Conservation (phyloP, 1,139 yeast genomes). For the Candida gigantensis region DNA sequence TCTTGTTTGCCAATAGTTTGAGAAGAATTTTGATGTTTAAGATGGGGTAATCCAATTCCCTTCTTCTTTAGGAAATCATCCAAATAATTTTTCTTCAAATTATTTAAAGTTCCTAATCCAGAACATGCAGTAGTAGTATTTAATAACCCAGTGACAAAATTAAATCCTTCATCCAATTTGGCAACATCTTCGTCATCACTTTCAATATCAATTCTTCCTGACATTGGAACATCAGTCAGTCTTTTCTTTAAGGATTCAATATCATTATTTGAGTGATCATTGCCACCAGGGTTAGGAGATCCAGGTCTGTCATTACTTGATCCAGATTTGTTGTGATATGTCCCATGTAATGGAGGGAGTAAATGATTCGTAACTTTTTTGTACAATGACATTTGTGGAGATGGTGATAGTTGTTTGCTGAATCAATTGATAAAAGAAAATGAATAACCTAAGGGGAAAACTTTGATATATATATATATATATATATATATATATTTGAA, state of each 20-base stretch:
- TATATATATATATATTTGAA: too few species aligned
- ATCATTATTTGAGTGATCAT: slow-evolving; percentile 6
- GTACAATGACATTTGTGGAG: slow-evolving; percentile 5
- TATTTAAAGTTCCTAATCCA: slow-evolving; percentile 33
- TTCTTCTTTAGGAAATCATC: slow-evolving; percentile 20
- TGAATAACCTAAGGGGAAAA: neutral
- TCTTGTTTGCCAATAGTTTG: neutral
- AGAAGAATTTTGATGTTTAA: slow-evolving; percentile 1
- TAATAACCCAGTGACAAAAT: slow-evolving; percentile 44
- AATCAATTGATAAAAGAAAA: slow-evolving; percentile 1
- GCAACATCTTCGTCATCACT: slow-evolving; percentile 27
- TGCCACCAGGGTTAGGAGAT: slow-evolving; percentile 9
- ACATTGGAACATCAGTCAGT: slow-evolving; percentile 3
- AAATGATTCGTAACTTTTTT: slow-evolving; percentile 7
- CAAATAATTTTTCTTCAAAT: slow-evolving; percentile 13
- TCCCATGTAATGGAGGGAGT: slow-evolving; percentile 5
- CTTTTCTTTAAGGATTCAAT: neutral
- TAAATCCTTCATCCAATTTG: slow-evolving; percentile 21
- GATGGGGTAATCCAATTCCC: neutral
- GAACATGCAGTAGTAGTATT: slow-evolving; percentile 56
- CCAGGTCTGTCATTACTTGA: too few species aligned
- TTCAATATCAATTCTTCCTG: slow-evolving; percentile 8
- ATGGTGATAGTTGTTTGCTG: too few species aligned
- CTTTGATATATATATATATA: too few species aligned
- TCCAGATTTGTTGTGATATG: neutral